These are phyloP conservation scores for Ascochyta rabiei DNA, from an alignment of 2,329 filamentous ascomycete genomes.

Conservation along the genomic window DNA sequence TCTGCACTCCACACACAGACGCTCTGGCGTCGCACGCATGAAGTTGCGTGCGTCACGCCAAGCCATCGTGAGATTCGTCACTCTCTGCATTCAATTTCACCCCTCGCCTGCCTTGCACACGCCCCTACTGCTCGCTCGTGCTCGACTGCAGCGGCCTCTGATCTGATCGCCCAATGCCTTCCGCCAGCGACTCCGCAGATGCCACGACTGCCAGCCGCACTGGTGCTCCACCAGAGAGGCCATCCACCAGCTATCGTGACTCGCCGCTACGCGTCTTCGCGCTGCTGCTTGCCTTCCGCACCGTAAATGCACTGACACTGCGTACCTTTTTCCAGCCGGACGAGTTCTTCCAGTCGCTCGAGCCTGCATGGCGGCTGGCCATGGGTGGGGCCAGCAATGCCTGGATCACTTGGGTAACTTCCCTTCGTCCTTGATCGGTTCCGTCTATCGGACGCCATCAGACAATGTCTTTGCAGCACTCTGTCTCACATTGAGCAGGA, in stretches of 20 bases:
- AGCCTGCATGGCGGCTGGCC: conserved; percentile 89
- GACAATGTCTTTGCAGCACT: not conserved
- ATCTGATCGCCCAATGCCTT: conserved; percentile 40
- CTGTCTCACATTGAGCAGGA: conserved; percentile 65
- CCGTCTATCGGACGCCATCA: conserved; percentile 3
- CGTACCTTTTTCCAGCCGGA: conserved; percentile 97
- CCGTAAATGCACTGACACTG: conserved; percentile 78
- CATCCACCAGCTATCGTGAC: conserved; percentile 39
- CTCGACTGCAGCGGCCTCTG: conserved; percentile 22
- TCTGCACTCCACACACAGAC: conserved; percentile 29
- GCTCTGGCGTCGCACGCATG: conserved; percentile 28
- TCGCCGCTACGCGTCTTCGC: conserved; percentile 35
- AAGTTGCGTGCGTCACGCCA: conserved; percentile 27
- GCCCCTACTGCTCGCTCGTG: conserved; percentile 27
- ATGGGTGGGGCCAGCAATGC: conserved; percentile 80
- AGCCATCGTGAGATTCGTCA: conserved; percentile 21
- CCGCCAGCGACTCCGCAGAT: conserved; percentile 34
- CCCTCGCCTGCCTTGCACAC: conserved; percentile 29
- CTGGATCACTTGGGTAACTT: conserved; percentile 91
- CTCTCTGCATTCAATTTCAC: conserved; percentile 13
- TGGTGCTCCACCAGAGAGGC: conserved; percentile 27
- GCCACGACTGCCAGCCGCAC: conserved; percentile 38
- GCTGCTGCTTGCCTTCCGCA: conserved; percentile 69
- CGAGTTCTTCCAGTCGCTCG: conserved; percentile 94
- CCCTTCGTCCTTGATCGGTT: conserved; percentile 11